phyloP scores from a whole-genome alignment of 495 filamentous ascomycete genomes.

The Schizothecium vesticola region DNA sequence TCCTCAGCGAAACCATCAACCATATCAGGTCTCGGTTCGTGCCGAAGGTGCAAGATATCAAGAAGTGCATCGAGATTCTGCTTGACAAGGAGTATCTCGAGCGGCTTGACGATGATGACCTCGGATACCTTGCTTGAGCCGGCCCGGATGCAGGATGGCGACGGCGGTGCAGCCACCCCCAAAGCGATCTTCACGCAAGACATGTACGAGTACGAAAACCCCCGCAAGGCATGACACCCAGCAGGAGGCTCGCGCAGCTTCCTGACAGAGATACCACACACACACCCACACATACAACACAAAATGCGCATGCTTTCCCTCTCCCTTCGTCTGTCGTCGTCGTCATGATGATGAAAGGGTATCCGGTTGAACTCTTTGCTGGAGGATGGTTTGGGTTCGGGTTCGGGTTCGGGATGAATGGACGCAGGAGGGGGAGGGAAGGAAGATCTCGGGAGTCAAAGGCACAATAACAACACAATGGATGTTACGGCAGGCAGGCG shows the following conservation, averaged over 20 bases:
- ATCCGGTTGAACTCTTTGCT: not conserved
- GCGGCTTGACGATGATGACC: conserved; percentile 85
- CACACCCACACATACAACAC: not conserved
- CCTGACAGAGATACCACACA: not conserved
- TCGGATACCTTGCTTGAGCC: conserved; percentile 77
- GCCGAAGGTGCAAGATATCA: conserved; percentile 91
- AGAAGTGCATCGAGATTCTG: conserved; percentile 98
- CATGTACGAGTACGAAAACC: conserved; percentile 9
- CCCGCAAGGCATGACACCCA: not conserved
- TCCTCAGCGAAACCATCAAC: conserved; percentile 89
- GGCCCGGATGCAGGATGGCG: not conserved
- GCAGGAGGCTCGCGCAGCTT: not conserved
- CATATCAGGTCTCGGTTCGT: conserved; percentile 94
- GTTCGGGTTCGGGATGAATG: not conserved
- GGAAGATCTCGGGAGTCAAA: not conserved
- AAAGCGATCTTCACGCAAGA: not conserved
- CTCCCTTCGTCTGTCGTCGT: not conserved
- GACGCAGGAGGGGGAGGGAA: not conserved
- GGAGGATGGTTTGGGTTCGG: not conserved
- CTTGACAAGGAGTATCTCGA: conserved; percentile 99
- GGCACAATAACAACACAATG: not conserved
- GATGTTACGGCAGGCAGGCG: not conserved
- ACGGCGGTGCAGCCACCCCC: not conserved
- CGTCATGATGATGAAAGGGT: not conserved
- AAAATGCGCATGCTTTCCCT: not conserved